These are phyloP conservation scores for Rhizopus stolonifer DNA, from an alignment of 371 early-diverging fungal genomes.

Conservation along the genomic window DNA sequence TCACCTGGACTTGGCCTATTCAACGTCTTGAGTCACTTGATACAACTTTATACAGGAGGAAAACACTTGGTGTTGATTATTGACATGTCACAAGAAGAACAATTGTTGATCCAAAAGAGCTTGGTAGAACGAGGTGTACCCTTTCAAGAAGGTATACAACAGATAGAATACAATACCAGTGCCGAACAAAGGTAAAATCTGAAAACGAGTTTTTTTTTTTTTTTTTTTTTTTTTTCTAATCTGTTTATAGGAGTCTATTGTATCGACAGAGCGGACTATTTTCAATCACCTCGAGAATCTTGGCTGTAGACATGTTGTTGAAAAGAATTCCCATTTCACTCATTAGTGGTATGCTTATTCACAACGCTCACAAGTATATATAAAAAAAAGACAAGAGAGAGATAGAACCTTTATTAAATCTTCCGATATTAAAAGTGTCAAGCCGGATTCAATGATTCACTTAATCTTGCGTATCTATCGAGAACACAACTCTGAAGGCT, in stretches of 20 bases:
- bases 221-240: no score
- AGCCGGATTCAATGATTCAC: constrained; percentile 81
- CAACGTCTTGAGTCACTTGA: constrained; percentile 63
- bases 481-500: constrained; percentile 80
- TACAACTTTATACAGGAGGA: constrained; percentile 71
- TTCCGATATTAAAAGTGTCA: constrained; percentile 67
- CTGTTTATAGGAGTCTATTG: constrained; percentile 54
- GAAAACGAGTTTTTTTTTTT: no score
- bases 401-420: no score
- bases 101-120: constrained; percentile 57
- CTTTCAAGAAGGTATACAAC: constrained; percentile 37
- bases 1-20: constrained; percentile 83
- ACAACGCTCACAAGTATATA: constrained; percentile 67
- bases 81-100: constrained; percentile 71
- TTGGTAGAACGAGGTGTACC: constrained; percentile 46
- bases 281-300: constrained; percentile 84
- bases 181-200: constrained; percentile 63
- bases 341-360: constrained; percentile 86
- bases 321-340: constrained; percentile 73
- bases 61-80: constrained; percentile 80
- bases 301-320: constrained; percentile 94
- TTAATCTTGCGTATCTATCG: constrained; percentile 84
- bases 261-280: constrained; percentile 90
- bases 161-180: constrained; percentile 67
- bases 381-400: background rate